Percentiles rank a stretch among this genome's conserved stretches.
Evolutionary conservation across 2,329 filamentous ascomycete genomes (phyloP).

Genomic region (Colletotrichum plurivorum): DNA sequence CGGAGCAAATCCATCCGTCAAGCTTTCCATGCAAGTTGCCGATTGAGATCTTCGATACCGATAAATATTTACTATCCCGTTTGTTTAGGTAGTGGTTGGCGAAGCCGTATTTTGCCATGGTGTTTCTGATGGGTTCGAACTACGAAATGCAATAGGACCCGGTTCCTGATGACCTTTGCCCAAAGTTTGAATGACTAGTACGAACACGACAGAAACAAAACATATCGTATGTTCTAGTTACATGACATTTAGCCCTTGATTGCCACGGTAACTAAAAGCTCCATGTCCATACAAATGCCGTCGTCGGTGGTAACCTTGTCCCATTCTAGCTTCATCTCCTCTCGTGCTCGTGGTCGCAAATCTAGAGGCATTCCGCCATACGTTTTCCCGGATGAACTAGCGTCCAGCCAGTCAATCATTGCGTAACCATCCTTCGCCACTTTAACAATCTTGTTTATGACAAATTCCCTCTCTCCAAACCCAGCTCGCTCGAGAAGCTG

Average conservation of each 20-base stretch:
- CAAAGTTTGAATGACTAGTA: no score
- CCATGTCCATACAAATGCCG: conserved; percentile 24
- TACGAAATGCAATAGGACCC: no score
- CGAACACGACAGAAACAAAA: no score
- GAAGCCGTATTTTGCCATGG: no score
- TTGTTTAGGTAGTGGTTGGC: no score
- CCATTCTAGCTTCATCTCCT: conserved; percentile 28
- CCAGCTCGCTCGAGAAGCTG: background rate
- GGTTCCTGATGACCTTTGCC: no score
- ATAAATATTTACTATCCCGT: no score
- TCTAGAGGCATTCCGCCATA: conserved; percentile 22
- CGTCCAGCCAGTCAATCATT: conserved; percentile 31
- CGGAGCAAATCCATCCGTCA: no score
- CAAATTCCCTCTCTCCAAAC: conserved; percentile 4
- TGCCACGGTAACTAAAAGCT: conserved; percentile 21
- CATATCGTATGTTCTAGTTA: no score
- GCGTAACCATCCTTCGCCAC: conserved; percentile 13
- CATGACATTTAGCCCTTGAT: background rate
- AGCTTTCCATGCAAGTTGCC: no score
- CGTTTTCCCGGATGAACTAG: conserved; percentile 20
- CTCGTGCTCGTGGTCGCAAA: conserved; percentile 5
- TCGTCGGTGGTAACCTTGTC: conserved; percentile 22
- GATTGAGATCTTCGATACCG: no score
- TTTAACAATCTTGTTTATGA: conserved; percentile 24
- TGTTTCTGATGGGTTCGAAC: no score